Evolutionary conservation across 257 asterid genomes (phyloP), one percentile per base, ranked within the genome.

Genomic region (Jacaranda copaia): DNA sequence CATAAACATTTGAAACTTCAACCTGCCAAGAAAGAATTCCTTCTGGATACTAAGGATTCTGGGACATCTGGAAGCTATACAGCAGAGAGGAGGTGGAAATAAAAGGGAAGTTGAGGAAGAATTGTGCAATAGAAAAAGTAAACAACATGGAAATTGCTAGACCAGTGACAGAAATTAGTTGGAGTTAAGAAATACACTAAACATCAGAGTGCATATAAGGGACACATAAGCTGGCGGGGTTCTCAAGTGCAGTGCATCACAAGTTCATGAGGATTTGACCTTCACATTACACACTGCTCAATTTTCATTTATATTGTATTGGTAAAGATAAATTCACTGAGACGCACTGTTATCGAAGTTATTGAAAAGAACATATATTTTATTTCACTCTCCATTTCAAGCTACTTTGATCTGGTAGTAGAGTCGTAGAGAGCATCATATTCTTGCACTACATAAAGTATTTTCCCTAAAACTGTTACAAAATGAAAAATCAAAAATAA

Each of bases 281-380:
- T 66, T 42, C 8, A 16, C 25, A 16, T 66, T 10, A 66, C 3
- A 56, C 36, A 66, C 32, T 1, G 38, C 46, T 13, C 48, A 35
- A 51, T 32, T 25, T 52, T 51, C 15, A 69, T 51, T 51, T 51
- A 52, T 7, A 69, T 14, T 51, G 19, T 43, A 49, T 32, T 35
- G 9, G 62, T 32, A 4, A 51, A 25, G n/a, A 48, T 13, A 7
- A 45, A 8, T 4, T 5, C 15, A 68, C 0, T 45, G 15, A 40
- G 6, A 32, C 53, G 16, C 57, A 5, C 39, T 3, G 5, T 6
- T 45, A 5, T 57, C 75, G 1, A 57, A 14, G 42, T 43, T 35
- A 57, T 42, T 55, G 12, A 13, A 72, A 72, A 42, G 15, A n/a
- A 45, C 53, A 63, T 53, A 69, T 7, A n/a, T n/a, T 70, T 5